Evolutionary conservation across 495 filamentous ascomycete species (phyloP), one percentile per base, ranked within the genome.

Genomic region (Elasticomyces elasticus): DNA sequence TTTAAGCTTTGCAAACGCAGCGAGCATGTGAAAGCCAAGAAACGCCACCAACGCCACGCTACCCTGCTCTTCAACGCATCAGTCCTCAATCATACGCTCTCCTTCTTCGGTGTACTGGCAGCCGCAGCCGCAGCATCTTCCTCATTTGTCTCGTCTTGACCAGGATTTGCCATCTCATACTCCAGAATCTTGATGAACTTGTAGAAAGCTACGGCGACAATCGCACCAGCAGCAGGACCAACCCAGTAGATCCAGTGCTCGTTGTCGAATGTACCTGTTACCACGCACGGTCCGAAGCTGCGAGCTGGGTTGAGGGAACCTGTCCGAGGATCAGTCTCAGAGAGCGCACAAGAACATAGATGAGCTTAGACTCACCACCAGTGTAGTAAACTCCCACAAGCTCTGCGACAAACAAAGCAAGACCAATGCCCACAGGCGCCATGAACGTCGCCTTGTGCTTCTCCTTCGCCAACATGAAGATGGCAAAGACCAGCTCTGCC

Each of bases 211-310:
- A 59, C 54, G 1, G 87, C 86, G 1, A 89, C 64, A 4, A 87
- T 62, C 0, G 81, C 73, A 0, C 86, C 85, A 4, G 86, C 67
- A 10, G 76, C 58, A 1, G 85, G 85, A 5, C 86, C 86, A 28
- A 88, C 44, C 60, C 63, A 65, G 40, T 65, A 65, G 13, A 65
- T 54, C 63, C 63, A 65, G 37, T 63, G 63, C 22, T 64, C 58
- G 1, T 19, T 26, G 23, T 53, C 45, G 38, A 56, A 64, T 1
- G 10, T 35, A 5, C 50, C 44, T 0, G 49, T 49, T 5, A 60
- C 58, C 20, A 65, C 61, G 19, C 49, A 51, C 12, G 63, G 63
- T 2, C 56, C 63, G 45, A 65, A 61, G 41, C 45, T 54, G 11
- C 63, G 49, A 24, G 63, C 63, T 30, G 63, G 63, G 41, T 65